phyloP scores from a whole-genome alignment of 768 basidiomycete genomes.

The Clitopilus hobsonii region DNA sequence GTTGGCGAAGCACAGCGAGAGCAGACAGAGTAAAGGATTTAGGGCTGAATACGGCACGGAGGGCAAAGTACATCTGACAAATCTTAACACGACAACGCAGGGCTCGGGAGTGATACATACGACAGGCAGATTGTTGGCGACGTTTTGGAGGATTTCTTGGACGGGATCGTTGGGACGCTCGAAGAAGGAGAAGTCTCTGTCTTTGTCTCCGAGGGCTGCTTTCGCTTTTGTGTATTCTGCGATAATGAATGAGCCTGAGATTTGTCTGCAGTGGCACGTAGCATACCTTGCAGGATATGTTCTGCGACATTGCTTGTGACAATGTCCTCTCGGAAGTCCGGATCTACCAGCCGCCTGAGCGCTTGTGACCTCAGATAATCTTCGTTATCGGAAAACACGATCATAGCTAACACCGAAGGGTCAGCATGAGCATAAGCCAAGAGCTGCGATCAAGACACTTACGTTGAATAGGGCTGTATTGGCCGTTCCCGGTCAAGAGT shows the following conservation, averaged over 20 bases:
- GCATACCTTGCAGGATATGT: constrained; percentile 25
- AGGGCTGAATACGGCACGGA: constrained; percentile 25
- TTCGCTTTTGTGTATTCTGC: constrained; percentile 25
- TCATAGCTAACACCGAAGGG: constrained; percentile 10
- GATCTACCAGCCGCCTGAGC: constrained; percentile 20
- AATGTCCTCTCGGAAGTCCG: constrained; percentile 29
- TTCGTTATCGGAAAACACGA: constrained; percentile 24
- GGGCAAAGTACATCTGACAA: constrained; percentile 31
- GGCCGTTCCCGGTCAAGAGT: constrained; percentile 13
- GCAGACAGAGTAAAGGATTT: constrained; percentile 30
- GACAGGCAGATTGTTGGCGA: constrained; percentile 26
- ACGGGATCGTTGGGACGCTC: constrained; percentile 5
- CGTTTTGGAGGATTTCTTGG: constrained; percentile 9
- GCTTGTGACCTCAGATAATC: constrained; percentile 25
- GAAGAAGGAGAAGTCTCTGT: constrained; percentile 16
- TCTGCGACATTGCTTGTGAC: constrained; percentile 28
- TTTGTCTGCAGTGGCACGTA: not conserved
- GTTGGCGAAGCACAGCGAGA: constrained; percentile 35
- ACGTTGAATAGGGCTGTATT: constrained; percentile 26
- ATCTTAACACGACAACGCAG: not conserved
- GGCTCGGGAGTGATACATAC: constrained; percentile 10
- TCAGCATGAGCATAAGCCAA: not conserved
- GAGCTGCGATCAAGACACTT: not conserved
- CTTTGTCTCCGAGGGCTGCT: constrained; percentile 17
- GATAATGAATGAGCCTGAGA: not conserved